Base-by-base conservation (phyloP, 257 asterid genomes). In the Galeopsis tetrahit region DNA sequence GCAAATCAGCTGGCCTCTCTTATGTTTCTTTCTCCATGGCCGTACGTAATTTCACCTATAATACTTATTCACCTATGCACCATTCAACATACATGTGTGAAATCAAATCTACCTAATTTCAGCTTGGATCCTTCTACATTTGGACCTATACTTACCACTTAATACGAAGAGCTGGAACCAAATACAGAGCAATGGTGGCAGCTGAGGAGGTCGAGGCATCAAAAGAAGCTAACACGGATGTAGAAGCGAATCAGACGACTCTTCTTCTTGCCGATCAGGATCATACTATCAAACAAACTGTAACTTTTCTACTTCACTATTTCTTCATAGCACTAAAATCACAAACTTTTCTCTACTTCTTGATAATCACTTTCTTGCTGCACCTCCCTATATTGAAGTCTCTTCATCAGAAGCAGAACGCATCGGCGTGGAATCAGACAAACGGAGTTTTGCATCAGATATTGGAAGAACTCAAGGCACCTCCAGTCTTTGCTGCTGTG, bases 11-110 rank as follows among this genome's bases (percentile, higher is more conserved):
- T 52, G 95, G 93, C 10, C 81, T 90, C 52, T 88, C 98, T 1
- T 92, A 92, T 68, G 90, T 84, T 48, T 90, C 98, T 70, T 89
- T 92, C 78, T 92, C 98, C 10, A 90, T 92, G 98, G 98, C 96
- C 6, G 98, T 88, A 82, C 68, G 89, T 11, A 42, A 13, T 7
- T 39, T 6, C 10, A 6, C 7, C 10, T 8, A 40, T 40, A 40
- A 40, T 40, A 40, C 8, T 40, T 8, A 38, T 21, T 21, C 28
- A 5, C 6, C 43, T 38, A 38, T 38, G 43, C 6, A 7, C 46
- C 8, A 40, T 40, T 1, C 52, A 3, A 10, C 52, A 3, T 10
- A 44, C 15, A 10, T 44, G 52, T 6, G 44, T 39, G 44, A 39
- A 39, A 39, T 39, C 10, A 39, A 10, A 1, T 2, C 3, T 31